Evolutionary conservation across 257 asterid species (phyloP).

Genomic region (Lantana camara): DNA sequence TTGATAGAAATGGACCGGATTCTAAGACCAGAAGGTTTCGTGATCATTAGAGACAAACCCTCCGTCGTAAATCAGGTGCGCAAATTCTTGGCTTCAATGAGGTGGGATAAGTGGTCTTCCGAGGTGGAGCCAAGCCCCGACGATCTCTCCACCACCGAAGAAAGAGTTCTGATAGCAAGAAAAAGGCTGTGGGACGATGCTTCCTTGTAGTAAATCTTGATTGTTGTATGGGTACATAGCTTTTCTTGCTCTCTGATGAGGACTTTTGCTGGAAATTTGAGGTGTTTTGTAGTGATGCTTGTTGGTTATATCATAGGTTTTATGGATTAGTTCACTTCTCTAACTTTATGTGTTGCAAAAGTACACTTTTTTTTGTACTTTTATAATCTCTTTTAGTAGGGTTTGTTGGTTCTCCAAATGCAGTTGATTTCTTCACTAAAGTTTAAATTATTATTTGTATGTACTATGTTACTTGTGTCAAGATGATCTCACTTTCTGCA

Average conservation of each 20-base stretch:
- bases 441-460: no score
- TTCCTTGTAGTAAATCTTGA: conserved; percentile 29
- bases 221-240: conserved; percentile 21
- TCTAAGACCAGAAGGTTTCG: conserved; percentile 85
- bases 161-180: conserved; percentile 69
- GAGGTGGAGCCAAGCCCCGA: conserved; percentile 76
- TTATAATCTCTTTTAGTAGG: no score
- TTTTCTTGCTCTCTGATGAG: conserved; percentile 15
- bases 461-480: no score
- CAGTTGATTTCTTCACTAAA: no score
- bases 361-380: conserved; percentile 18
- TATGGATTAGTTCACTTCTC: neutral
- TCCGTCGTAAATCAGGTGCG: conserved; percentile 49
- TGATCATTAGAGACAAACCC: conserved; percentile 75
- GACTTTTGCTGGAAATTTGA: conserved; percentile 15
- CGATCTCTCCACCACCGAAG: conserved; percentile 58
- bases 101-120: conserved; percentile 86
- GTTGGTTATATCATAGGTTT: neutral
- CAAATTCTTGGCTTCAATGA: conserved; percentile 63
- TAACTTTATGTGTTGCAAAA: conserved; percentile 21
- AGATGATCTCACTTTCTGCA: no score
- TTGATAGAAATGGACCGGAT: conserved; percentile 91
- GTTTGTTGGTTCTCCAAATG: no score
- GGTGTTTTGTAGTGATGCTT: conserved; percentile 20
- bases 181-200: conserved; percentile 58